A percentile compares a stretch with the other conserved stretches of the same genome.
Conservation (phyloP, 2,329 filamentous ascomycete genomes). For the Aspergillus texensis region DNA sequence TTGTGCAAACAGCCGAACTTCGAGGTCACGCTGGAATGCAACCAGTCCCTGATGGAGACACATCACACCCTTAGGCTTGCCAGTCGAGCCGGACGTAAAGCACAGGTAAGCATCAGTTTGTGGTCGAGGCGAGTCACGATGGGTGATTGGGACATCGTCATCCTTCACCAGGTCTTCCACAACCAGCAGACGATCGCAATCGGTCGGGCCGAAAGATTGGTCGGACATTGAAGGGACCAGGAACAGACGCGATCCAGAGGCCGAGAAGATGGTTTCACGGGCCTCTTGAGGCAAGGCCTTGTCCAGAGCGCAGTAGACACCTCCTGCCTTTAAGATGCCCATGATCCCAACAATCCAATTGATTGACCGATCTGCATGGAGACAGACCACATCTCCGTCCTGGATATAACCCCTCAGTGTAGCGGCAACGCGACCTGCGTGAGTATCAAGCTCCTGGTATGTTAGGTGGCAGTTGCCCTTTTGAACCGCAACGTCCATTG, state of each 20-base stretch:
- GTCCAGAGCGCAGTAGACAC: conserved; percentile 26
- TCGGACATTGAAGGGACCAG: not conserved
- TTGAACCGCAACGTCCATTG: conserved; percentile 1
- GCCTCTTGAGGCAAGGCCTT: conserved; percentile 4
- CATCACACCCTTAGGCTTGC: conserved; percentile 20
- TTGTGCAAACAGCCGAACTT: conserved; percentile 36
- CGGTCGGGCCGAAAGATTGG: not conserved
- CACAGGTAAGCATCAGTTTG: conserved; percentile 26
- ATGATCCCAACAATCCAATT: conserved; percentile 16
- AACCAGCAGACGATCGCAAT: not conserved
- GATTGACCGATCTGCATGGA: conserved; percentile 22
- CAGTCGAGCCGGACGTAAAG: conserved; percentile 47
- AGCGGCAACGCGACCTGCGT: conserved; percentile 1
- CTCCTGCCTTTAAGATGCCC: conserved; percentile 11
- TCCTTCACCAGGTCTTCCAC: no score
- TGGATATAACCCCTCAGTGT: conserved; percentile 7
- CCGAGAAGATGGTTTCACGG: no score
- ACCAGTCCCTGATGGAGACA: conserved; percentile 40
- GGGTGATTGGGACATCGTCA: not conserved
- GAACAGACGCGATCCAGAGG: not conserved
- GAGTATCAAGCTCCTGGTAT: conserved; percentile 8
- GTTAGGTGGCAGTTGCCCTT: conserved; percentile 4
- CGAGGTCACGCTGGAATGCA: conserved; percentile 36
- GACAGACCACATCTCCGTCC: conserved; percentile 8
- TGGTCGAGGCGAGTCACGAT: not conserved